Conservation (phyloP, 345 rosid genomes). For the Ceriops tagal region DNA sequence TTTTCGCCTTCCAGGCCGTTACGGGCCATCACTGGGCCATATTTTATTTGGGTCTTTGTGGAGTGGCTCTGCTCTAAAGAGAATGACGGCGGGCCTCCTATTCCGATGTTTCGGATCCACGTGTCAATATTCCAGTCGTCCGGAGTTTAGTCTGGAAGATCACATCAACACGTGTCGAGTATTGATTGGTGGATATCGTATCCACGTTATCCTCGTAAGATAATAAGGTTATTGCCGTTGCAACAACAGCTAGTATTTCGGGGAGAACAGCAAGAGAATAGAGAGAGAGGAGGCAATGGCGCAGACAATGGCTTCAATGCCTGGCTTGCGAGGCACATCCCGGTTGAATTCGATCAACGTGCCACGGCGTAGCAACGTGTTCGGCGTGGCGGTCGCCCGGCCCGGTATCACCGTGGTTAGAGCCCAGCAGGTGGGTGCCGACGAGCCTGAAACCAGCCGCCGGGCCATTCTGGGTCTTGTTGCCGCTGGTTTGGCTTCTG, state of each 20-base stretch:
- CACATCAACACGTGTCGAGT: slow-evolving; percentile 13
- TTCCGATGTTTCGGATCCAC: slow-evolving; percentile 16
- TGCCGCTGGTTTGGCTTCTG: slow-evolving; percentile 64
- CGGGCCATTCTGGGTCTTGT: slow-evolving; percentile 66
- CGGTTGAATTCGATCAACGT: slow-evolving; percentile 26
- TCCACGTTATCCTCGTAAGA: slow-evolving; percentile 51
- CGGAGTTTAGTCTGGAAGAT: not conserved
- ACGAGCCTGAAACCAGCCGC: slow-evolving; percentile 65
- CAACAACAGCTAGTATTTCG: not conserved
- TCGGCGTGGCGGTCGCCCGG: slow-evolving; percentile 31
- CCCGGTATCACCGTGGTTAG: slow-evolving; percentile 46
- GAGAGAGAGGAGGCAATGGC: slow-evolving; percentile 35
- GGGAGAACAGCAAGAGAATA: no score
- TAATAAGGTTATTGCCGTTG: slow-evolving; percentile 44
- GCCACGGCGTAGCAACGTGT: not conserved
- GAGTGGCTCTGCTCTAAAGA: not conserved
- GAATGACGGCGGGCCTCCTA: not conserved
- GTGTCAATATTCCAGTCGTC: slow-evolving; percentile 22
- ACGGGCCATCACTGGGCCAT: slow-evolving; percentile 15
- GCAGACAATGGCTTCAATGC: slow-evolving; percentile 72
- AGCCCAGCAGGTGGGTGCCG: slow-evolving; percentile 48
- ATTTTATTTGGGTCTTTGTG: not conserved
- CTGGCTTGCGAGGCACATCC: slow-evolving; percentile 57
- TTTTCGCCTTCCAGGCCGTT: not conserved
- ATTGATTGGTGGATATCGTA: slow-evolving; percentile 34